Evolutionary conservation across 2,329 filamentous ascomycete genomes (phyloP).

Genomic region (Penicillium expansum): DNA sequence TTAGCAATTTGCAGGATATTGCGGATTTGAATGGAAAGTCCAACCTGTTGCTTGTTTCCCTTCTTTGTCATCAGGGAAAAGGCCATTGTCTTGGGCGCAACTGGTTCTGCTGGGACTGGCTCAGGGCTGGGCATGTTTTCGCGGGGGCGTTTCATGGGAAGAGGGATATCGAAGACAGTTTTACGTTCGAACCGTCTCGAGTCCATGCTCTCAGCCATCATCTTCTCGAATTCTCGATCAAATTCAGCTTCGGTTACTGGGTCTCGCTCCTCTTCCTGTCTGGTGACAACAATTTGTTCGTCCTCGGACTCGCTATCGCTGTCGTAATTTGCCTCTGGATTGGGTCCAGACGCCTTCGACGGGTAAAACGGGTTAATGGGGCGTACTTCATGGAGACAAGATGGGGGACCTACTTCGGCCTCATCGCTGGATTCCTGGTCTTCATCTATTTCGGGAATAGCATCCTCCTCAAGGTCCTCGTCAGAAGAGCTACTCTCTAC

Average conservation of each 20-base stretch:
- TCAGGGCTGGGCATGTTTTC: slow-evolving; percentile 49
- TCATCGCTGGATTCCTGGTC: slow-evolving; percentile 53
- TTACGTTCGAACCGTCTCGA: slow-evolving; percentile 96
- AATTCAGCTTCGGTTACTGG: slow-evolving; percentile 96
- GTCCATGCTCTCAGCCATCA: slow-evolving; percentile 97
- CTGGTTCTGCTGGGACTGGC: slow-evolving; percentile 23
- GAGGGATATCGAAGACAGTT: slow-evolving; percentile 88
- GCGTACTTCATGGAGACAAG: neutral
- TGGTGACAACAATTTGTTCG: slow-evolving; percentile 86
- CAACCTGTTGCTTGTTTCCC: slow-evolving; percentile 89
- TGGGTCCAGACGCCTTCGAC: slow-evolving; percentile 43
- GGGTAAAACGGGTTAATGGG: slow-evolving; percentile 13
- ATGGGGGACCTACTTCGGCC: slow-evolving; percentile 36
- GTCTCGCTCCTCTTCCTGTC: slow-evolving; percentile 84
- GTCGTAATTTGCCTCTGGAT: slow-evolving; percentile 45
- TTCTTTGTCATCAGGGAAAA: slow-evolving; percentile 95
- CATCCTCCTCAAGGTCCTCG: slow-evolving; percentile 67
- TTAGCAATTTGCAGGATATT: slow-evolving; percentile 12
- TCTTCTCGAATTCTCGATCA: slow-evolving; percentile 93
- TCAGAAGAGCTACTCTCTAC: slow-evolving; percentile 71
- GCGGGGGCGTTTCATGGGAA: slow-evolving; percentile 78
- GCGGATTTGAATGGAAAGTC: neutral
- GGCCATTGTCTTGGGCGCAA: slow-evolving; percentile 70
- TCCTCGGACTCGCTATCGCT: slow-evolving; percentile 57
- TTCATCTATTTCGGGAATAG: slow-evolving; percentile 54